These are phyloP conservation scores for Rhodomyrtus tomentosa DNA, from an alignment of 345 rosid species.

Conservation along the genomic window DNA sequence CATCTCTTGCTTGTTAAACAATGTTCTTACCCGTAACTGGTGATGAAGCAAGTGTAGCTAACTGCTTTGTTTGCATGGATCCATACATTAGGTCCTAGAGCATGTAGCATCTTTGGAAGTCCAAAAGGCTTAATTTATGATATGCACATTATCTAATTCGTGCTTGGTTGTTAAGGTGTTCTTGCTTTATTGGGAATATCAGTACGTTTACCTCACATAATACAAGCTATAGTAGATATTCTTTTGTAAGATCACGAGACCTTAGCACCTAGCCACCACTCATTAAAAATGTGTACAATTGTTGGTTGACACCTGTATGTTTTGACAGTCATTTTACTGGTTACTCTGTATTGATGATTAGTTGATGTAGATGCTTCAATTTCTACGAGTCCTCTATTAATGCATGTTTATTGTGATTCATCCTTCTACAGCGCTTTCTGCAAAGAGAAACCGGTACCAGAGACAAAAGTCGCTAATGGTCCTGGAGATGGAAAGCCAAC, in stretches of 20 bases:
- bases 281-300: background rate
- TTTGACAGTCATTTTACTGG: background rate
- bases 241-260: background rate
- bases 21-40: background rate
- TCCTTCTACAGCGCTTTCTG: slow-evolving; percentile 47
- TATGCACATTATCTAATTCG: background rate
- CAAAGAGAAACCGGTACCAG: slow-evolving; percentile 87
- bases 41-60: background rate
- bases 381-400: background rate
- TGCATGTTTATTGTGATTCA: background rate
- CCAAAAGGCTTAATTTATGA: background rate
- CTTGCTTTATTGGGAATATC: background rate
- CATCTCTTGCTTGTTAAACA: background rate
- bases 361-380: background rate
- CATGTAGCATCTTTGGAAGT: background rate
- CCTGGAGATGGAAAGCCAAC: slow-evolving; percentile 95
- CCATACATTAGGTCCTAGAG: background rate
- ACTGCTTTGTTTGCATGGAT: background rate
- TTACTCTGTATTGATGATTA: background rate
- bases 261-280: background rate
- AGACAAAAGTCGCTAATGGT: slow-evolving; percentile 91
- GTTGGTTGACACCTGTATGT: background rate
- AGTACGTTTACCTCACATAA: background rate
- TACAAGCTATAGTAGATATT: background rate
- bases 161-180: background rate